phyloP scores from a whole-genome alignment of 495 filamentous ascomycete species.

The Annulohypoxylon maeteangense region DNA sequence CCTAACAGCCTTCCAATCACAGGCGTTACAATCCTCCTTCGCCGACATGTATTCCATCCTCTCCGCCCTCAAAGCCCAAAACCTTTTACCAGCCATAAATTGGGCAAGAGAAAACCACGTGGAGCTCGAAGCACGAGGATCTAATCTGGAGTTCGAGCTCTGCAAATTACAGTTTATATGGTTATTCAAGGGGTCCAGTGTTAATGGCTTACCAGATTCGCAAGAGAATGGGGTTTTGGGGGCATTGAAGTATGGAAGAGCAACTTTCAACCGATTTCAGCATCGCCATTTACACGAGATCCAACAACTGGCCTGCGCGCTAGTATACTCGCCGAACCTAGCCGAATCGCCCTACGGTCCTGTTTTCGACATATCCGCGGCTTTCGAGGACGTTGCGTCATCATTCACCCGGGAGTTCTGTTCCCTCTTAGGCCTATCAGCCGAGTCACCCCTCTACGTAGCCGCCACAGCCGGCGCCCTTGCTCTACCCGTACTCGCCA shows the following conservation, averaged over 20 bases:
- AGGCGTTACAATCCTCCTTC: slow-evolving; percentile 80
- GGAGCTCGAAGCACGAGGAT: slow-evolving; percentile 81
- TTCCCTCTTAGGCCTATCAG: slow-evolving; percentile 85
- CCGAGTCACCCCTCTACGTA: slow-evolving; percentile 89
- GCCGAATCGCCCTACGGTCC: slow-evolving; percentile 75
- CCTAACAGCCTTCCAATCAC: slow-evolving; percentile 68
- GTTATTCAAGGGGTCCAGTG: slow-evolving; percentile 69
- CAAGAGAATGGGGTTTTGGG: slow-evolving; percentile 51
- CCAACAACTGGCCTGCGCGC: slow-evolving; percentile 76
- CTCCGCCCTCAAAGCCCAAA: slow-evolving; percentile 73
- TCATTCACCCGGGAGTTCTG: slow-evolving; percentile 96
- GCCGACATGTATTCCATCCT: slow-evolving; percentile 91
- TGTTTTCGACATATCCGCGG: slow-evolving; percentile 75
- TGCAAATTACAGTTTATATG: slow-evolving; percentile 86
- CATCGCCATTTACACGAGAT: slow-evolving; percentile 78
- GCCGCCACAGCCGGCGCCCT: slow-evolving; percentile 92
- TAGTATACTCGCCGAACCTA: slow-evolving; percentile 79
- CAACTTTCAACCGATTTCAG: slow-evolving; percentile 66
- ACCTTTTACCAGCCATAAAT: slow-evolving; percentile 82
- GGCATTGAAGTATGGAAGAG: slow-evolving; percentile 78
- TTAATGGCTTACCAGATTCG: slow-evolving; percentile 60
- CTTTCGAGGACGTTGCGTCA: slow-evolving; percentile 81
- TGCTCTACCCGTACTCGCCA: slow-evolving; percentile 84
- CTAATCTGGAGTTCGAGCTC: slow-evolving; percentile 94
- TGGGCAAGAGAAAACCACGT: slow-evolving; percentile 81